Base-by-base conservation (phyloP, 2,329 filamentous ascomycete species). In the Colletotrichum orbiculare region DNA sequence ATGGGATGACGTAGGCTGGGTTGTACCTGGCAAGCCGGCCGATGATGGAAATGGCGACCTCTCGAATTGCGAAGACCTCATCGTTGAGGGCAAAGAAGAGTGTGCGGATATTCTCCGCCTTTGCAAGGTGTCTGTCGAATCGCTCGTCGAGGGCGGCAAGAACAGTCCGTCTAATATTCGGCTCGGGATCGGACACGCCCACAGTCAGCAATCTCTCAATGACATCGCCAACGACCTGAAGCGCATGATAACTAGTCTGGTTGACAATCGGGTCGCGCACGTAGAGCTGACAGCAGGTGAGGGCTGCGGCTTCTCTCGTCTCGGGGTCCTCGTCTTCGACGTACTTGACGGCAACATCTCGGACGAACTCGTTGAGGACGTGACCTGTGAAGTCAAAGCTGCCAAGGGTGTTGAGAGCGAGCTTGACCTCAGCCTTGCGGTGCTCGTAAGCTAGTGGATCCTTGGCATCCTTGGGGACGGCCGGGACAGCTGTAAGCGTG, bases 241-340 rank as follows among this genome's bases (percentile, higher is more conserved):
- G 92, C 1, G 96, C 95, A 76, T 99, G 96, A 69, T 95, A 93
- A 75, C 96, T 98, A 7, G 95, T 97, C 79, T 99, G 96, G 72
- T 97, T 96, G 72, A 99, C 94, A 69, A 99, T 98, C 0, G 96
- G 96, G 75, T 99, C 96, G 71, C 93, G 90, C 49, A 98, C 92
- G 73, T 98, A 98, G 49, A 99, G 87, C 76, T 99, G 96, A 74
- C 96, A 99, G 78, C 96, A 98, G 6, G 96, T 99, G 67, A 99
- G 83, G 13, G 96, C 94, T 2, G 96, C 95, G 13, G 96, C 96
- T 77, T 97, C 95, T 65, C 96, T 89, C 54, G 97, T 97, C 69
- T 96, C 92, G 0, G 93, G 86, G 71, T 97, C 96, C 71, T 98
- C 95, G 68, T 97, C 96, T 71, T 99, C 95, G 46, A 99, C 95